Base-by-base conservation (phyloP, 208 protist genomes). In the Trypanosomatidae sp. region DNA sequence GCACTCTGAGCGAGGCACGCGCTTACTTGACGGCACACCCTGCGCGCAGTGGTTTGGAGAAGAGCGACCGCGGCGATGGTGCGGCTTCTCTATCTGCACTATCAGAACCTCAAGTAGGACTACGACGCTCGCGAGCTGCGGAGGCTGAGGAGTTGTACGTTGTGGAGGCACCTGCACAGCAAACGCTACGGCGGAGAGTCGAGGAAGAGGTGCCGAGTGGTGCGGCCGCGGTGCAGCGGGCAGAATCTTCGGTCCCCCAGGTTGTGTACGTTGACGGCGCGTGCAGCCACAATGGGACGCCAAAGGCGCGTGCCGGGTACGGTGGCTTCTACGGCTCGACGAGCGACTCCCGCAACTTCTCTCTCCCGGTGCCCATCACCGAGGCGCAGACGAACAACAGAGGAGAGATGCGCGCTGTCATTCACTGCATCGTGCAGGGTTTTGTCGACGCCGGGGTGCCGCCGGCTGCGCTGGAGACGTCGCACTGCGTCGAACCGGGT, bases 371-470 rank as follows among this genome's bases (percentile, higher is more conserved):
- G 52, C 79, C 83, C 5, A 55, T 43, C 39, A 44, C 76, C 4
- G 88, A 95, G 78, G 36, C 74, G 25, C 92, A 97, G 68, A 95
- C 92, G 39, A 97, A 97, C 81, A 94, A 97, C 74, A 79, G 92
- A 15, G 92, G 79, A 22, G 90, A 97, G 83, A 67, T 97, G 58
- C 76, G 80, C 17, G 92, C 90, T 0, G 81, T 93, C n/a, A 86
- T n/a, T n/a, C n/a, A n/a, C n/a, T n/a, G n/a, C n/a, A 62, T 97
- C n/a, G 75, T 82, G 28, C 83, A 82, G 47, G 73, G 71, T 50
- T 77, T 92, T 33, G 39, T 73, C 8, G 79, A 91, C 47, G 81
- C 74, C 15, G 76, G 76, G n/a, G 64, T 30, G 1, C 59, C 71
- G 3, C 49, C 39, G 22, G 25, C 46, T 3, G 68, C 62, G 10